These are phyloP conservation scores for Eucalyptus regnans DNA, from an alignment of 345 rosid genomes.

Conservation along the genomic window DNA sequence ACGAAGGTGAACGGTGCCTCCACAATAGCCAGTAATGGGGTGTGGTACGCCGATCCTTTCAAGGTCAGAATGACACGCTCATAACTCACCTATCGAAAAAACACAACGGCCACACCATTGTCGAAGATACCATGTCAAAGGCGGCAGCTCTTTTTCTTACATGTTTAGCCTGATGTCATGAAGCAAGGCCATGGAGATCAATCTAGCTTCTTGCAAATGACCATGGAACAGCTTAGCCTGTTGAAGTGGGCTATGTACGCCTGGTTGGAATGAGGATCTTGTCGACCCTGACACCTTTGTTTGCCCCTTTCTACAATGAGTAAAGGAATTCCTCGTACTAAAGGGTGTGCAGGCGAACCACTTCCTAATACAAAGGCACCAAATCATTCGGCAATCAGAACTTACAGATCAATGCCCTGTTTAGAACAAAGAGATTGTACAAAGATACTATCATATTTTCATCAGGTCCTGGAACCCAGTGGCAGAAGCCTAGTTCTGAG, in stretches of 20 bases:
- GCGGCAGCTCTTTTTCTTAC: neutral
- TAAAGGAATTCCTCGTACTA: neutral
- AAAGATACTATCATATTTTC: neutral
- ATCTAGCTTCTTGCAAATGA: neutral
- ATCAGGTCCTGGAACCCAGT: neutral
- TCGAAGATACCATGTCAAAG: no score
- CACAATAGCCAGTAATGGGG: fast-evolving
- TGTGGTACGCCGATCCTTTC: fast-evolving
- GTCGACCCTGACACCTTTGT: neutral
- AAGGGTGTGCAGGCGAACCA: neutral
- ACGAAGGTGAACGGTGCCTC: neutral
- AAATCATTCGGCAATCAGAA: neutral
- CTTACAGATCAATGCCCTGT: neutral
- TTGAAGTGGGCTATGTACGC: neutral
- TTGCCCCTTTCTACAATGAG: neutral
- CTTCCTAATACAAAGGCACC: neutral
- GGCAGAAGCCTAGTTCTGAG: neutral
- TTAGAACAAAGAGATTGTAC: neutral
- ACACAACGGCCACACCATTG: no score
- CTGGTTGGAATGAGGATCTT: neutral
- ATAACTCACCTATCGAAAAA: no score
- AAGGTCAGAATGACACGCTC: fast-evolving
- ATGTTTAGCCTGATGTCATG: neutral
- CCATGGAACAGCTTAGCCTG: neutral
- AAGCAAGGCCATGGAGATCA: neutral